Evolutionary conservation across 345 rosid genomes (phyloP), one percentile per base, ranked within the genome.

Genomic region (Cardamine resedifolia): DNA sequence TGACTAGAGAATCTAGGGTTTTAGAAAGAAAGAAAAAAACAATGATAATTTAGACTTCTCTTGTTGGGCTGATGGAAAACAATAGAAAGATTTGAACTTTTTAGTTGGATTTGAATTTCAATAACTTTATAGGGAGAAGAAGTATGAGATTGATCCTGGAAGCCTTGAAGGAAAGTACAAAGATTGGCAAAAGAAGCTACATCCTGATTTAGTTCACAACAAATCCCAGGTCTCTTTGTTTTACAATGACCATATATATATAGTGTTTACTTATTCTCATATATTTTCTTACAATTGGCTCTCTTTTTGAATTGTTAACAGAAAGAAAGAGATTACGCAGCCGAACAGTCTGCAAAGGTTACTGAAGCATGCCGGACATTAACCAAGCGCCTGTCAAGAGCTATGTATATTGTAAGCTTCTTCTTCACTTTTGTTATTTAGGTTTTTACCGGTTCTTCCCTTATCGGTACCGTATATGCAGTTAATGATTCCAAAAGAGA

Each of bases 131-230:
- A 91, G 98, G 68, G 88, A 83, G 74, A 90, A 79, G 61, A 87
- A 77, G 69, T 95, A 85, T 74, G 96, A 82, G 19, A 72, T 87
- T 14, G 86, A 81, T 68, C 85, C 56, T 68, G 81, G 68, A 18
- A 83, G 82, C 72, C 79, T 95, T 75, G 93, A 87, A 36, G 74
- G 85, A 19, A 95, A 83, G 74, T 91, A 90, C 72, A 90, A 87
- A 76, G 86, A 78, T 39, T 89, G 97, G 96, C 99, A 95, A 83
- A 95, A 91, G 82, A 89, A 88, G 78, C 48, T 95, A 56, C 97
- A 95, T 82, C 99, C 99, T 64, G 99, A 95, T 83, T 81, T 95
- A 65, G 99, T 95, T 68, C 97, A 95, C 79, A 82, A 89, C 6
- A 95, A 95, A 74, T 90, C 99, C 3, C 68, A 91, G 97, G 99